These are phyloP conservation scores for Nicotiana tabacum DNA, from an alignment of 257 asterid species.

Conservation along the genomic window DNA sequence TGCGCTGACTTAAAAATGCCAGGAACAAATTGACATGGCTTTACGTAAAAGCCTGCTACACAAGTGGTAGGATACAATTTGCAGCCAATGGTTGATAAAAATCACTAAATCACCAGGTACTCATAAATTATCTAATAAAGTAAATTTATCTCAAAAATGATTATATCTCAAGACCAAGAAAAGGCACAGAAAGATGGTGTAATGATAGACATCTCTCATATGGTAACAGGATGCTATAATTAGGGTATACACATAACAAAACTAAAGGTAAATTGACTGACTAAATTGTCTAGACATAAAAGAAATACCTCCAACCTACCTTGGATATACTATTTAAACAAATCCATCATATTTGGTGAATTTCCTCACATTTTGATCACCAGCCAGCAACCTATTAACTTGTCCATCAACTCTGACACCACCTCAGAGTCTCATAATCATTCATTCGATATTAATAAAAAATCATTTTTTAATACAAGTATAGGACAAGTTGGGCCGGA, in stretches of 20 bases:
- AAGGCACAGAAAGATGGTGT: background rate
- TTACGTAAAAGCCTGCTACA: background rate
- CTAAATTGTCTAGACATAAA: background rate
- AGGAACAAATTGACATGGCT: background rate
- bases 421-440: background rate
- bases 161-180: background rate
- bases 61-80: background rate
- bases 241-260: background rate
- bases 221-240: background rate
- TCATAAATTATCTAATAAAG: background rate
- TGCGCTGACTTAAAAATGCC: background rate
- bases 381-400: background rate
- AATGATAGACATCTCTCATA: background rate
- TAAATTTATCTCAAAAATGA: background rate
- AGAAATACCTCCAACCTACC: background rate
- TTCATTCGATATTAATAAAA: constrained; percentile 7
- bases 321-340: background rate
- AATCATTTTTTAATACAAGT: background rate
- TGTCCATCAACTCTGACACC: background rate
- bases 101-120: background rate
- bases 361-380: background rate
- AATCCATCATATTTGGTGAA: constrained; percentile 2
- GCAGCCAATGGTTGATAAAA: background rate
- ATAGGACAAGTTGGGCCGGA: constrained; percentile 1
- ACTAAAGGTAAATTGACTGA: background rate